Percentiles rank a stretch among this genome's conserved stretches.
These are phyloP conservation scores for Torrubiellomyces zombiae DNA, from an alignment of 2,329 filamentous ascomycete genomes.

Conservation along the genomic window DNA sequence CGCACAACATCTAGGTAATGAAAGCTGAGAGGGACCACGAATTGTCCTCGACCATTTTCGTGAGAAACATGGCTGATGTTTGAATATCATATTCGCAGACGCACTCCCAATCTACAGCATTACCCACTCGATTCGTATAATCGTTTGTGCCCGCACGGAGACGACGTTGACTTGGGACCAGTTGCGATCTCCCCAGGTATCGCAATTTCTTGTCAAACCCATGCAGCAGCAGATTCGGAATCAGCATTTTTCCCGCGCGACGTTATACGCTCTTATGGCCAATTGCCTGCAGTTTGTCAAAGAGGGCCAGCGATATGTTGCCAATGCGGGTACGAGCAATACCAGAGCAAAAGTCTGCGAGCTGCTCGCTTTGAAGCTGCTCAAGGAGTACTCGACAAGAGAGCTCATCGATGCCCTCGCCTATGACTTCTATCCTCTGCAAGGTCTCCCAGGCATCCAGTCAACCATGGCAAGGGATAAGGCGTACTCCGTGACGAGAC, in stretches of 20 bases:
- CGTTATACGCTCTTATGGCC: constrained; percentile 77
- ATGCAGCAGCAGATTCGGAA: constrained; percentile 79
- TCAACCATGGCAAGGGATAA: constrained; percentile 17
- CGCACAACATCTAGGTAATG: constrained; percentile 53
- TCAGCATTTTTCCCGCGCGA: constrained; percentile 71
- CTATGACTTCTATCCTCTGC: constrained; percentile 87
- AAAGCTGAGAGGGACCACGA: no score
- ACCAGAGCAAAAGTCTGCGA: constrained; percentile 83
- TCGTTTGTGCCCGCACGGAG: constrained; percentile 74
- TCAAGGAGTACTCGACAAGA: constrained; percentile 77
- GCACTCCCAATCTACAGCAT: constrained; percentile 76
- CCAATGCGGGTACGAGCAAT: constrained; percentile 66
- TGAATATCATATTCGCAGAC: constrained; percentile 33
- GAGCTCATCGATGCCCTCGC: constrained; percentile 88
- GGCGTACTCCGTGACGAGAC: constrained; percentile 22
- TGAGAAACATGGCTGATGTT: neutral
- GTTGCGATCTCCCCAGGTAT: constrained; percentile 85
- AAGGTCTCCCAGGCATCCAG: constrained; percentile 47
- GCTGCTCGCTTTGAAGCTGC: constrained; percentile 70
- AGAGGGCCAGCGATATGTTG: constrained; percentile 66
- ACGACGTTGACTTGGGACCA: constrained; percentile 92
- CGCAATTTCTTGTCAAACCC: constrained; percentile 87
- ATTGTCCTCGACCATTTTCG: no score
- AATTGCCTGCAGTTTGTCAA: constrained; percentile 90
- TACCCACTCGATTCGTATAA: constrained; percentile 74